Evolutionary conservation across 1,284 basidiomycete genomes (phyloP).

Genomic region (Cystobasidiaceae sp.): DNA sequence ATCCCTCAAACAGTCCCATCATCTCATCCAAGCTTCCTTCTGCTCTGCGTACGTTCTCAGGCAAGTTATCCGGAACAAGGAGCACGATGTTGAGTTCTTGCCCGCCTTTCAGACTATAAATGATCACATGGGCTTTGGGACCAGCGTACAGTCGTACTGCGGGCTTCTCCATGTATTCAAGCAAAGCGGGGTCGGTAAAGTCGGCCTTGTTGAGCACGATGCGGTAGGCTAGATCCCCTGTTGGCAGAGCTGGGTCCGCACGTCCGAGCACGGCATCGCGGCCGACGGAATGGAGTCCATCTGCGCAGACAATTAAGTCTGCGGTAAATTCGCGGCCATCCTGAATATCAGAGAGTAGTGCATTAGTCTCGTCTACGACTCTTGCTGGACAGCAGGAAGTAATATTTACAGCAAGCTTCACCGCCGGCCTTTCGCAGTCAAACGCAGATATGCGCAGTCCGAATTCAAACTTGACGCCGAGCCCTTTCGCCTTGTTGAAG

Average conservation of each 20-base stretch:
- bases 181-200: slow-evolving; percentile 13
- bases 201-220: slow-evolving; percentile 23
- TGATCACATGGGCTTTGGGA: slow-evolving; percentile 18
- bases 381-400: no score
- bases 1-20: slow-evolving; percentile 25
- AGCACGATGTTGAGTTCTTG: slow-evolving; percentile 20
- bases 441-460: slow-evolving; percentile 1
- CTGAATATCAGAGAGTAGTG: neutral
- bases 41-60: slow-evolving; percentile 2
- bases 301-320: slow-evolving; percentile 26
- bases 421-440: slow-evolving; percentile 5
- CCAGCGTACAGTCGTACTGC: slow-evolving; percentile 19
- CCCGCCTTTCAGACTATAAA: slow-evolving; percentile 19
- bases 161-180: slow-evolving; percentile 18
- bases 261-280: slow-evolving; percentile 14
- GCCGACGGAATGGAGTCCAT: slow-evolving; percentile 17
- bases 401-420: slow-evolving; percentile 6
- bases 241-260: slow-evolving; percentile 17
- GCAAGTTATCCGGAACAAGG: slow-evolving; percentile 20
- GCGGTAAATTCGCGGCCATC: slow-evolving; percentile 7
- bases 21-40: slow-evolving; percentile 19
- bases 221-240: slow-evolving; percentile 28
- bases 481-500: slow-evolving; percentile 19
- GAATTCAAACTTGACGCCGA: slow-evolving; percentile 14
- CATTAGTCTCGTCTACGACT: neutral